Conservation (phyloP, 2,329 filamentous ascomycete genomes). For the Basipetospora chlamydospora region DNA sequence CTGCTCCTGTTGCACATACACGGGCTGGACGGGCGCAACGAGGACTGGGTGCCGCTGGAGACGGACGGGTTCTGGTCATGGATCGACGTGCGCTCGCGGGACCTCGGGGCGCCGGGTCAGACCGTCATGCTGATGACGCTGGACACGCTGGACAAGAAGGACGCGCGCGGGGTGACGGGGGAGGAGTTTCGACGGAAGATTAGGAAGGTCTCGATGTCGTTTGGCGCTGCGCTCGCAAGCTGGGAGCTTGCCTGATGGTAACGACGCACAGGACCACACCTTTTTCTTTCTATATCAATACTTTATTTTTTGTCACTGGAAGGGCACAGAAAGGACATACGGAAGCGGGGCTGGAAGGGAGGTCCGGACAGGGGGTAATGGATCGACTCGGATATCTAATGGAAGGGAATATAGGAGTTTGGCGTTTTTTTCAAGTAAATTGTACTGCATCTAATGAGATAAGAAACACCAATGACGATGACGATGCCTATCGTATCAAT, state of each 20-base stretch:
- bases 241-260: slow-evolving; percentile 37
- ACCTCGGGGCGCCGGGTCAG: slow-evolving; percentile 56
- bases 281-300: slow-evolving; percentile 1
- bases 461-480: too few species aligned
- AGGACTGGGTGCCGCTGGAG: slow-evolving; percentile 56
- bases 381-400: too few species aligned
- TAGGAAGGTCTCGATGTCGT: slow-evolving; percentile 27
- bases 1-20: slow-evolving; percentile 56
- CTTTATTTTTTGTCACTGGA: background rate
- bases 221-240: slow-evolving; percentile 27
- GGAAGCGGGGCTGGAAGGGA: too few species aligned
- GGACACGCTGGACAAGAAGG: slow-evolving; percentile 28
- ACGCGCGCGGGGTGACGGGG: slow-evolving; percentile 33
- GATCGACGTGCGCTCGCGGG: slow-evolving; percentile 53
- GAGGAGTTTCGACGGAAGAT: slow-evolving; percentile 27
- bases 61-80: slow-evolving; percentile 74
- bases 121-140: slow-evolving; percentile 51
- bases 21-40: slow-evolving; percentile 50
- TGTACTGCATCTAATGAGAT: too few species aligned
- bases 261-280: too few species aligned
- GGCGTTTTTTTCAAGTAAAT: too few species aligned
- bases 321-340: background rate
- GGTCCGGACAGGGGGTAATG: too few species aligned
- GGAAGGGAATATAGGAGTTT: too few species aligned
- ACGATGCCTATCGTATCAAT: too few species aligned